Evolutionary conservation across 2,329 filamentous ascomycete genomes (phyloP).

Genomic region (Graphilbum fragrans): DNA sequence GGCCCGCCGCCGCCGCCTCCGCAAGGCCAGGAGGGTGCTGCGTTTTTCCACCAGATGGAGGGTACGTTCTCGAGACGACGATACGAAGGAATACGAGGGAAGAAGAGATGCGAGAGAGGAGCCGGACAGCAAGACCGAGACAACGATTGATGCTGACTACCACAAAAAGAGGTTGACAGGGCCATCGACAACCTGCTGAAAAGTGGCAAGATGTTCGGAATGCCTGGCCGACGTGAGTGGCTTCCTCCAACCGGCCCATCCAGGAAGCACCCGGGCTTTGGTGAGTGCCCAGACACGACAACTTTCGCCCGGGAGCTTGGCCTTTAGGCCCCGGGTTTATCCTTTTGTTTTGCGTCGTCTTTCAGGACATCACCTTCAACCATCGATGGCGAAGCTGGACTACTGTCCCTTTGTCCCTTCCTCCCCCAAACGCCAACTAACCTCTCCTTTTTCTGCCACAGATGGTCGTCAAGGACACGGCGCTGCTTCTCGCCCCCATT

Average conservation of each 20-base stretch:
- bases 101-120: not conserved
- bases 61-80: conserved; percentile 18
- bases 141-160: not conserved
- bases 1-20: conserved; percentile 13
- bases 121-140: not conserved
- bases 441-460: conserved; percentile 21
- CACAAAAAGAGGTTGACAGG: conserved; percentile 72
- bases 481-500: conserved; percentile 63
- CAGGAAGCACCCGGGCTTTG: conserved; percentile 44
- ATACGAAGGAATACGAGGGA: not conserved
- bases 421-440: not conserved
- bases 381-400: too few species aligned
- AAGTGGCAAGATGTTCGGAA: conserved; percentile 83
- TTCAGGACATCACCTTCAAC: conserved; percentile 11
- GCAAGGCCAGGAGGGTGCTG: conserved; percentile 11
- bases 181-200: conserved; percentile 93
- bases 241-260: conserved; percentile 44
- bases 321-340: not conserved
- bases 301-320: conserved; percentile 15
- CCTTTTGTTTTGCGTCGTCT: not conserved
- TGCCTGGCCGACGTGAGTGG: conserved; percentile 65
- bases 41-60: conserved; percentile 23
- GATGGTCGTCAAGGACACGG: conserved; percentile 59
- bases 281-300: conserved; percentile 27
- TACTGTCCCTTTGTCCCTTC: conserved; percentile 4